Percentiles rank a stretch among this genome's conserved stretches.
These are phyloP conservation scores for Daldinia childiae DNA, from an alignment of 495 filamentous ascomycete species.

Conservation along the genomic window DNA sequence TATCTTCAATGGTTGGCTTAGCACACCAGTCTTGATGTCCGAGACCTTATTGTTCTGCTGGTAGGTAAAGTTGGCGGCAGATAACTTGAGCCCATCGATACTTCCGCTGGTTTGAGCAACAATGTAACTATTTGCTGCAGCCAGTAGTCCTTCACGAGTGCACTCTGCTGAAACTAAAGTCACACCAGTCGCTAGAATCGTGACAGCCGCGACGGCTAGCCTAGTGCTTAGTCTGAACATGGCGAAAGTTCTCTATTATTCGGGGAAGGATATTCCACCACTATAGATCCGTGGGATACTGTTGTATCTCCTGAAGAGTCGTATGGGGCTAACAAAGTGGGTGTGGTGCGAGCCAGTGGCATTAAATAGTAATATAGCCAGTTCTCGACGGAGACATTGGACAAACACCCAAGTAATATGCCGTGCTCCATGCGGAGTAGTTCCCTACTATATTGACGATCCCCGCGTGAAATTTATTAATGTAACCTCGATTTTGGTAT, in stretches of 20 bases:
- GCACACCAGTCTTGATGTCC: constrained; percentile 47
- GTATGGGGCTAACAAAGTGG: background rate
- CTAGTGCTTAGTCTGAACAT: constrained; percentile 13
- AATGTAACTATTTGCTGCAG: constrained; percentile 50
- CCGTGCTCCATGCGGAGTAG: constrained; percentile 32
- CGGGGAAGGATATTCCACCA: background rate
- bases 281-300: background rate
- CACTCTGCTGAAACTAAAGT: constrained; percentile 43
- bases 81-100: constrained; percentile 40
- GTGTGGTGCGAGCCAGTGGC: background rate
- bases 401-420: constrained; percentile 11
- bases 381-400: background rate
- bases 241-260: background rate
- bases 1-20: constrained; percentile 49
- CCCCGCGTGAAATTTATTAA: constrained; percentile 29
- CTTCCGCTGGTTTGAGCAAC: constrained; percentile 48
- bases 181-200: background rate
- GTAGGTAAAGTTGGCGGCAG: constrained; percentile 53
- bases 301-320: background rate
- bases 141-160: constrained; percentile 51
- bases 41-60: constrained; percentile 54
- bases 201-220: constrained; percentile 11
- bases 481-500: constrained; percentile 14
- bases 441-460: constrained; percentile 27
- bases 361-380: constrained; percentile 4